Evolutionary conservation across 805 yeast genomes (phyloP).

Genomic region (Ogataea pignaliae): DNA sequence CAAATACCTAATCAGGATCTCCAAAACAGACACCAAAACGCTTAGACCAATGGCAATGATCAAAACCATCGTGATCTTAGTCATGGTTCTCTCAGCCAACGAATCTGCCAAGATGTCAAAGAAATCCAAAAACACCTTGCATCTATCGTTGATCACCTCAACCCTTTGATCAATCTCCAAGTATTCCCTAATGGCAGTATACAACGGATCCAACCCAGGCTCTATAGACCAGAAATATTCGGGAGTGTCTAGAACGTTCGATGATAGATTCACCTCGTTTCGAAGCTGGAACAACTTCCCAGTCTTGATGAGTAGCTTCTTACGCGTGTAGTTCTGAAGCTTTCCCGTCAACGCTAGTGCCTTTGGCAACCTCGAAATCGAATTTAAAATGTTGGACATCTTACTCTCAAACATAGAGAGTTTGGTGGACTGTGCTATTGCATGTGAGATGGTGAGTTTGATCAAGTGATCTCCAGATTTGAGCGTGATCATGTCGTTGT

Average conservation of each 20-base stretch:
- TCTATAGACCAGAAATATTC: conserved; percentile 95
- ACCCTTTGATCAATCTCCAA: conserved; percentile 93
- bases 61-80: conserved; percentile 86
- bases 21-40: conserved; percentile 69
- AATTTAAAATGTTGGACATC: conserved; percentile 76
- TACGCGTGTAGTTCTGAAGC: conserved; percentile 70
- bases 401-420: conserved; percentile 86
- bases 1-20: conserved; percentile 56
- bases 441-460: conserved; percentile 90
- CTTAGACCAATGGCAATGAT: conserved; percentile 77
- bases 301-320: conserved; percentile 80
- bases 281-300: conserved; percentile 87
- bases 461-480: conserved; percentile 89
- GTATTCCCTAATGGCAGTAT: conserved; percentile 84
- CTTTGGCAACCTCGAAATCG: conserved; percentile 86
- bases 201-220: conserved; percentile 91
- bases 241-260: conserved; percentile 91
- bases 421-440: conserved; percentile 94
- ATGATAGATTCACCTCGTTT: conserved; percentile 88
- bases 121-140: conserved; percentile 90
- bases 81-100: conserved; percentile 88
- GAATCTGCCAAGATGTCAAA: conserved; percentile 92
- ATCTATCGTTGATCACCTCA: conserved; percentile 87
- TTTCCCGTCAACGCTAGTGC: conserved; percentile 86
- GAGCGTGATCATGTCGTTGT: conserved; percentile 89